phyloP scores from a whole-genome alignment of 352 stramenopile genomes.

The Pythium coloratum region DNA sequence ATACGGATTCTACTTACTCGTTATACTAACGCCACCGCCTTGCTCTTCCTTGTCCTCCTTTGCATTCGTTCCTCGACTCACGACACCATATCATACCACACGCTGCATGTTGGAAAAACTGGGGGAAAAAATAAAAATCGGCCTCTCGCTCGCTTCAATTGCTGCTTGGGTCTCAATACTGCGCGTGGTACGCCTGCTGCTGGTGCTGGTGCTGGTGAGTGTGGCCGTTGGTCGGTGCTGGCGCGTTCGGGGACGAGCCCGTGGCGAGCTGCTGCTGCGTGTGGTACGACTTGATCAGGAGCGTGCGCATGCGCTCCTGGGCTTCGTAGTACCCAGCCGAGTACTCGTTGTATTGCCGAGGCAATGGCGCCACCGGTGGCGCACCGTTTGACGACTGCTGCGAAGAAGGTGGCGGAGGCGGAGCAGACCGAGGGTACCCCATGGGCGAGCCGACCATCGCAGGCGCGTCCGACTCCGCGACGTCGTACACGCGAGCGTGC shows the following conservation, averaged over 20 bases:
- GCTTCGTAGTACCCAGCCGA: conserved; percentile 57
- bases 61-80: neutral
- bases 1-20: conserved; percentile 4
- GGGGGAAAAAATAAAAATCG: conserved; percentile 10
- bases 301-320: conserved; percentile 73
- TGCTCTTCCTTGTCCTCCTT: neutral
- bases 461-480: conserved; percentile 21
- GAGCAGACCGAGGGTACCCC: conserved; percentile 6
- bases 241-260: conserved; percentile 12
- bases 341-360: conserved; percentile 37
- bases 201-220: neutral
- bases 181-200: conserved; percentile 13
- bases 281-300: conserved; percentile 79
- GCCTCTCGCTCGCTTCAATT: neutral
- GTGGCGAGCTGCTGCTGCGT: conserved; percentile 77
- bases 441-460: conserved; percentile 23
- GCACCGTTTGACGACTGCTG: conserved; percentile 12
- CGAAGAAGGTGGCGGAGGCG: conserved; percentile 5
- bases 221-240: conserved; percentile 8
- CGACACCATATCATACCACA: conserved; percentile 3
- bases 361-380: conserved; percentile 19
- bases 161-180: conserved; percentile 17
- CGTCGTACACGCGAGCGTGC: conserved; percentile 26
- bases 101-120: conserved; percentile 9
- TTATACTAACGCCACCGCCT: neutral